Percentiles rank a stretch among this genome's conserved stretches.
phyloP scores from a whole-genome alignment of 495 filamentous ascomycete species.

The Lepraria neglecta region DNA sequence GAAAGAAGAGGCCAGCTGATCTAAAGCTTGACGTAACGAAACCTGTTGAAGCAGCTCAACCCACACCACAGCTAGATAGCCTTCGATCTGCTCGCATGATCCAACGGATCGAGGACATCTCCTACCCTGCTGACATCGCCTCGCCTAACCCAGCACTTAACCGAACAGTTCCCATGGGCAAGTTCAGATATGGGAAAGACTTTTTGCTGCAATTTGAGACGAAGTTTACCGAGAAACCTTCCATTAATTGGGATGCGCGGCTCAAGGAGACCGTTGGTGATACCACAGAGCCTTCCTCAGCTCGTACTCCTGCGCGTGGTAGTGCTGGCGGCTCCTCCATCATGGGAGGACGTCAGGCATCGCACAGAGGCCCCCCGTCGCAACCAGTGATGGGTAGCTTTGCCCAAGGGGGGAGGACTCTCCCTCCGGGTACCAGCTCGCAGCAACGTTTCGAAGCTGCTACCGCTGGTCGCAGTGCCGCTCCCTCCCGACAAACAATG shows the following conservation, averaged over 20 bases:
- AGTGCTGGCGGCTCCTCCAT: conserved; percentile 55
- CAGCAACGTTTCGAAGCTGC: conserved; percentile 50
- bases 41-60: conserved; percentile 78
- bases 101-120: conserved; percentile 56
- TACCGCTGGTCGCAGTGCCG: conserved; percentile 25
- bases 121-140: conserved; percentile 71
- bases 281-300: conserved; percentile 53
- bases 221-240: conserved; percentile 92
- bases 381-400: conserved; percentile 63
- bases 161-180: conserved; percentile 60
- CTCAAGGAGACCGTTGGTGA: conserved; percentile 81
- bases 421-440: conserved; percentile 65
- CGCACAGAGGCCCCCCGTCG: conserved; percentile 37
- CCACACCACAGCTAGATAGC: conserved; percentile 84
- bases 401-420: conserved; percentile 40
- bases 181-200: conserved; percentile 89
- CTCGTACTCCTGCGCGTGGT: conserved; percentile 59
- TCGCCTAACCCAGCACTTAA: conserved; percentile 92
- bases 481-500: conserved; percentile 32
- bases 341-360: conserved; percentile 42
- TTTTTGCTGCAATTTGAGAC: conserved; percentile 97
- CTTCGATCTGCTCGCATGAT: conserved; percentile 83
- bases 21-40: conserved; percentile 80
- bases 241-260: conserved; percentile 78
- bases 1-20: conserved; percentile 64